Evolutionary conservation across 495 filamentous ascomycete species (phyloP).

Genomic region (Aspergillus ostianus): DNA sequence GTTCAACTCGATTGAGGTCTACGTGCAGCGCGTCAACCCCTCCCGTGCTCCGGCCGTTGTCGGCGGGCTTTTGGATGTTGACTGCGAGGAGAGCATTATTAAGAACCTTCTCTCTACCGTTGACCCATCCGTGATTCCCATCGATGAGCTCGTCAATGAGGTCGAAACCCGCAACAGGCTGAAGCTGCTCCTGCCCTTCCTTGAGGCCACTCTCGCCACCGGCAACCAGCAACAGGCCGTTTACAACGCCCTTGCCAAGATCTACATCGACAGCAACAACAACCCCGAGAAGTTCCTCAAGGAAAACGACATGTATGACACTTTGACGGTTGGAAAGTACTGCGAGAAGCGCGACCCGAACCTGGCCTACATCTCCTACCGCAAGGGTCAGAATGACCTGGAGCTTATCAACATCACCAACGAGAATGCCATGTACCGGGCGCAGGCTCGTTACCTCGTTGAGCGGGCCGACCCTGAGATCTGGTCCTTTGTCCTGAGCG

Average conservation of each 20-base stretch:
- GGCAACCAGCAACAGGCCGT: slow-evolving; percentile 98
- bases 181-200: slow-evolving; percentile 93
- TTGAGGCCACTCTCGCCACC: slow-evolving; percentile 84
- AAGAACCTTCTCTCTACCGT: slow-evolving; percentile 89
- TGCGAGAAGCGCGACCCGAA: slow-evolving; percentile 99
- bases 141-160: slow-evolving; percentile 92
- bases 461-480: slow-evolving; percentile 87
- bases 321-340: slow-evolving; percentile 91
- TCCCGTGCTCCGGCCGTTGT: slow-evolving; percentile 90
- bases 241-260: slow-evolving; percentile 98
- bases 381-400: slow-evolving; percentile 95
- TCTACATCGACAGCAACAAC: slow-evolving; percentile 99
- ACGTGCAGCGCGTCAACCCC: slow-evolving; percentile 98
- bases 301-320: slow-evolving; percentile 97
- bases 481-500: slow-evolving; percentile 91
- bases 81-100: slow-evolving; percentile 94
- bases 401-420: slow-evolving; percentile 98
- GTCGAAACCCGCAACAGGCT: slow-evolving; percentile 94
- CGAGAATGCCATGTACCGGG: slow-evolving; percentile 98
- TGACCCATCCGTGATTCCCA: slow-evolving; percentile 80
- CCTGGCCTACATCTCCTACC: slow-evolving; percentile 90
- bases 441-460: slow-evolving; percentile 91
- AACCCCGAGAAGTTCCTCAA: slow-evolving; percentile 98
- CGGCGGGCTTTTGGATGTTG: slow-evolving; percentile 93
- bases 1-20: slow-evolving; percentile 98